Conservation (phyloP, 2,329 filamentous ascomycete genomes). For the Aspergillus floridensis region DNA sequence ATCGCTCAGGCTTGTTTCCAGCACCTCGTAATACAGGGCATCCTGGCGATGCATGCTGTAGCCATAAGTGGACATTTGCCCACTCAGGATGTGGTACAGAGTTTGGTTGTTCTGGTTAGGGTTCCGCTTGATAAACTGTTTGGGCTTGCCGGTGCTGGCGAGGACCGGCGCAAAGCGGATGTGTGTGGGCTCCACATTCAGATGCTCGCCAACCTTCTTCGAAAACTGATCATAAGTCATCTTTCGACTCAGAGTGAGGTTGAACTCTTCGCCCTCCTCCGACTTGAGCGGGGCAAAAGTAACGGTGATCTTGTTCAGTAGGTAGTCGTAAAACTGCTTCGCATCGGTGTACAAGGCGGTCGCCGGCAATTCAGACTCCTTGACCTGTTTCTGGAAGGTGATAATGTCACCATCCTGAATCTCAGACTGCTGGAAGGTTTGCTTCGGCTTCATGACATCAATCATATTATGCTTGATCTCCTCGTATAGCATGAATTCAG, state of each 20-base stretch:
- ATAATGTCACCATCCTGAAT: conserved; percentile 97
- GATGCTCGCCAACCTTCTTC: conserved; percentile 73
- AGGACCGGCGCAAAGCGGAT: conserved; percentile 89
- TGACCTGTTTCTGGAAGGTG: conserved; percentile 74
- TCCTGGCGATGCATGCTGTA: conserved; percentile 69
- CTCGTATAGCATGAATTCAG: conserved; percentile 75
- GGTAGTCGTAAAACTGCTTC: conserved; percentile 86
- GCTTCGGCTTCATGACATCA: conserved; percentile 86
- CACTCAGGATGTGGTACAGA: conserved; percentile 74
- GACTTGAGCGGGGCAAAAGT: conserved; percentile 67
- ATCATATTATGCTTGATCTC: conserved; percentile 99
- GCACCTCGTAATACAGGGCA: conserved; percentile 83
- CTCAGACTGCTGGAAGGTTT: conserved; percentile 84
- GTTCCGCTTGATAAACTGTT: conserved; percentile 71
- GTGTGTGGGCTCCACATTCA: conserved; percentile 78
- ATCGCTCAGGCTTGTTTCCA: conserved; percentile 92
- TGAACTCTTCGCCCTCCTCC: conserved; percentile 63
- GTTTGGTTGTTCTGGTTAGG: conserved; percentile 66
- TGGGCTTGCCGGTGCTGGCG: conserved; percentile 70
- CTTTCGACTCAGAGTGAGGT: conserved; percentile 77
- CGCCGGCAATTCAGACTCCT: conserved; percentile 39
- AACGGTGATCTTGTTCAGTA: conserved; percentile 78
- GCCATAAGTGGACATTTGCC: conserved; percentile 68
- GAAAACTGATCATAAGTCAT: conserved; percentile 86
- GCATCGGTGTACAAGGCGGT: conserved; percentile 62